Evolutionary conservation across 371 early-diverging fungal genomes (phyloP).

Genomic region (Actinomucor elegans): DNA sequence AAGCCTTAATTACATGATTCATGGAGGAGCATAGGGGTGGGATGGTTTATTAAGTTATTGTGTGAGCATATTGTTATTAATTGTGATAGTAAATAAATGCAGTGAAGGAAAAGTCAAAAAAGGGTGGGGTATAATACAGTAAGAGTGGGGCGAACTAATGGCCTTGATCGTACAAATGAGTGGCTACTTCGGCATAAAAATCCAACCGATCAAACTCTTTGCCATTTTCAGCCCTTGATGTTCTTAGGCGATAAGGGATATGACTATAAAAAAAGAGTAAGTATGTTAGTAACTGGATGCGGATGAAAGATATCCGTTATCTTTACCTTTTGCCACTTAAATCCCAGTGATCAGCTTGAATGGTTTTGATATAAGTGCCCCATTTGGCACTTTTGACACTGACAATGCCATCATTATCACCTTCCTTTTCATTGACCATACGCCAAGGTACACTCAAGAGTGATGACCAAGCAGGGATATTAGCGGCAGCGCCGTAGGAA

Average conservation of each 20-base stretch:
- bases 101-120: neutral
- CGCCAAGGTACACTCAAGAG: slow-evolving; percentile 63
- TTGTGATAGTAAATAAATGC: too few species aligned
- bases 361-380: slow-evolving; percentile 84
- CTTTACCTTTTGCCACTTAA: slow-evolving; percentile 45
- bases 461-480: slow-evolving; percentile 43
- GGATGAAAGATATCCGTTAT: neutral
- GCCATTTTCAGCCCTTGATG: slow-evolving; percentile 6
- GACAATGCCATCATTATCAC: slow-evolving; percentile 92
- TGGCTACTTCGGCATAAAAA: slow-evolving; percentile 76
- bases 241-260: slow-evolving; percentile 23
- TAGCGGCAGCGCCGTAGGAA: slow-evolving; percentile 71
- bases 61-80: too few species aligned
- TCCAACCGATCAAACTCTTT: slow-evolving; percentile 71
- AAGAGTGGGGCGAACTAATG: slow-evolving; percentile 19
- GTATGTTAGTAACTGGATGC: neutral
- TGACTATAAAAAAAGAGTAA: slow-evolving; percentile 2
- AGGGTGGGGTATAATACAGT: neutral
- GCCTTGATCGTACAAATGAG: slow-evolving; percentile 58
- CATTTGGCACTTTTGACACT: slow-evolving; percentile 77
- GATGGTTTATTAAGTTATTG: too few species aligned
- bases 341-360: slow-evolving; percentile 88
- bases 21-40: too few species aligned
- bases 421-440: slow-evolving; percentile 39
- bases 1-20: too few species aligned